These are phyloP conservation scores for Prunus padus DNA, from an alignment of 306 rosid species.

Conservation along the genomic window DNA sequence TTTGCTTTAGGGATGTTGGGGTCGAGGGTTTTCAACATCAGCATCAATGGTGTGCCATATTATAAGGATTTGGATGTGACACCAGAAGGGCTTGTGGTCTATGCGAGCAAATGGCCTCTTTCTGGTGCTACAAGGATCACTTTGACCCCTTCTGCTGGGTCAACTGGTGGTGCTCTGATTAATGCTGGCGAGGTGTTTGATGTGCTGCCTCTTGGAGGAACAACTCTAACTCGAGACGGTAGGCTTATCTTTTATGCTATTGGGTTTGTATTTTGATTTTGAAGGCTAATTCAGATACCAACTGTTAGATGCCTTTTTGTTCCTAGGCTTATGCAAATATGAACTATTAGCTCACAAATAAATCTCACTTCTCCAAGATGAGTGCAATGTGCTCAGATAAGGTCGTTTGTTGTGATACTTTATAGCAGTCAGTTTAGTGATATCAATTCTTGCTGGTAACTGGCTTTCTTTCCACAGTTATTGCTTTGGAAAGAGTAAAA, in stretches of 20 bases:
- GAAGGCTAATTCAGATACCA: not conserved
- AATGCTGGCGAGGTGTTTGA: conserved; percentile 78
- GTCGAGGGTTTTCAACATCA: conserved; percentile 55
- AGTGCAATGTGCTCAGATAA: not conserved
- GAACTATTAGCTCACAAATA: not conserved
- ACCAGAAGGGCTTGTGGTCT: conserved; percentile 63
- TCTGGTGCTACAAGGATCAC: conserved; percentile 58
- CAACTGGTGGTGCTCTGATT: conserved; percentile 67
- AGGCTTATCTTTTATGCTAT: conserved; percentile 16
- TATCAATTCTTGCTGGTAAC: not conserved
- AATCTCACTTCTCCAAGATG: not conserved
- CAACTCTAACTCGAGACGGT: conserved; percentile 82
- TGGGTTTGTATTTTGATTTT: not conserved
- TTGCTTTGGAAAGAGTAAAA: conserved; percentile 55
- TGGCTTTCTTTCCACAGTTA: conserved; percentile 48
- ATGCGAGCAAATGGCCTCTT: conserved; percentile 82
- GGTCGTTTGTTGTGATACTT: not conserved
- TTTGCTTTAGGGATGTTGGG: conserved; percentile 55
- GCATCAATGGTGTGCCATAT: conserved; percentile 58
- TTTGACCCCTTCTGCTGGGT: conserved; percentile 55
- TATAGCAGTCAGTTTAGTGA: not conserved
- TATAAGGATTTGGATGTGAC: conserved; percentile 53
- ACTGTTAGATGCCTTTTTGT: not conserved
- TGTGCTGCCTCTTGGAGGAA: conserved; percentile 58
- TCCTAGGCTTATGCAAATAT: no score